Evolutionary conservation across 208 protist genomes (phyloP), one percentile per base, ranked within the genome.

Genomic region (Crithidia acanthocephali): DNA sequence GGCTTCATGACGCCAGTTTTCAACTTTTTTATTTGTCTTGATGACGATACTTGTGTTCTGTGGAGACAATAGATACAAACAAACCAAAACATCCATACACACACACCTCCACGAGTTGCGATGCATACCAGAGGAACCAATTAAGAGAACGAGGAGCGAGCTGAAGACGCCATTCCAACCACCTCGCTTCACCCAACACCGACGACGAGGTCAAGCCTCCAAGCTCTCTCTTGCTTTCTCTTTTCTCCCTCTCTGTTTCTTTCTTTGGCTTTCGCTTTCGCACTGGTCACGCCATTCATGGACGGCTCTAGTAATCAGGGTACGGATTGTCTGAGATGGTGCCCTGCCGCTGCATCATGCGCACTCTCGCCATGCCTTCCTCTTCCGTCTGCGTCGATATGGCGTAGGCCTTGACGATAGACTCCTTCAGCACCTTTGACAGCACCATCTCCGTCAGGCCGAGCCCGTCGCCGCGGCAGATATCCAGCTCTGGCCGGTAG

Each of bases 291-390:
- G 42, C 13, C 37, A 47, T n/a, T 20, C 11, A 35, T 18, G 15
- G 22, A 22, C 5, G 35, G 20, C 27, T 18, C 60, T 79, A 90
- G 35, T 91, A 81, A 68, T 95, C 87, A 6, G 90, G 87, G 62
- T 95, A 95, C 5, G 90, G 87, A 65, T 95, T 92, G 28, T 90
- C 80, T 13, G 90, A 90, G 22, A 95, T 70, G 8, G 85, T 88
- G 52, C 90, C 90, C 52, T 95, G 83, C 22, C 86, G 87, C 57
- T 95, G 90, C 82, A 95, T 81, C 81, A 95, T 85, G 65, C 92
- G 74, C 33, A 95, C 79, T 18, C 87, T 65, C 10, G 73, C 79
- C 52, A 93, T 79, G n/a, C 90, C 90, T 63, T 95, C 90, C 63
- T 93, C 86, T 50, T 87, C 83, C 40, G 90, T 95, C 47, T 86